Percentiles rank a stretch among this genome's conserved stretches.
Conservation (phyloP, 192 early-diverging fungal genomes). For the Rhizophagus prolifer region DNA sequence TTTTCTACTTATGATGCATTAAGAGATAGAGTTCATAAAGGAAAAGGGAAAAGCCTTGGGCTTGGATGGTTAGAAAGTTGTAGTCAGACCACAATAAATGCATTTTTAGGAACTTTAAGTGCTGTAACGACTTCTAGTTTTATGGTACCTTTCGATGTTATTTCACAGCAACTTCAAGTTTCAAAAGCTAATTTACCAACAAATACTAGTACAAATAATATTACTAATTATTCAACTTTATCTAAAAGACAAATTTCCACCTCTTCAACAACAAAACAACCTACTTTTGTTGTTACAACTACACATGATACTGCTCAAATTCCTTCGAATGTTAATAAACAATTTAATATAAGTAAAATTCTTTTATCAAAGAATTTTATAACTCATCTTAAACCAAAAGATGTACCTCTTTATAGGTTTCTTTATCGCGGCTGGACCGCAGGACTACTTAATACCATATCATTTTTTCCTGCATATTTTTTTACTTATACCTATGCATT, state of each 20-base stretch:
- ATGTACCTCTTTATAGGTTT: conserved; percentile 14
- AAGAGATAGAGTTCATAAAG: conserved; percentile 21
- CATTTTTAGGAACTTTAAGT: conserved; percentile 24
- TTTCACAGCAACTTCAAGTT: conserved; percentile 27
- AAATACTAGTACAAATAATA: background rate
- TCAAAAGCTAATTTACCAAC: background rate
- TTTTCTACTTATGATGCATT: conserved; percentile 32
- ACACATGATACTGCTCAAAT: background rate
- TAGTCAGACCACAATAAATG: conserved; percentile 1
- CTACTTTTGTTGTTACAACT: conserved; percentile 1
- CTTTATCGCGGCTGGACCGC: conserved; percentile 25
- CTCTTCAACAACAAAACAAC: background rate
- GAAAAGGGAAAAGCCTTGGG: background rate
- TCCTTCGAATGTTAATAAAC: background rate
- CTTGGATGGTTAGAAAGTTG: conserved; percentile 18
- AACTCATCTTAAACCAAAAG: conserved; percentile 21
- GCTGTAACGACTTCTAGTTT: conserved; percentile 20
- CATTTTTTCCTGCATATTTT: conserved; percentile 28
- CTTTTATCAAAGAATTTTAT: conserved; percentile 19
- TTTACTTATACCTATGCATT: conserved; percentile 19
- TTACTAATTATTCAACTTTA: background rate
- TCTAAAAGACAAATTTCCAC: background rate
- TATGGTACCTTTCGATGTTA: conserved; percentile 33
- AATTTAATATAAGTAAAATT: background rate
- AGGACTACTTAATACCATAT: conserved; percentile 1